These are phyloP conservation scores for Tanacetum coccineum DNA, from an alignment of 129 eudicot species.

Conservation along the genomic window DNA sequence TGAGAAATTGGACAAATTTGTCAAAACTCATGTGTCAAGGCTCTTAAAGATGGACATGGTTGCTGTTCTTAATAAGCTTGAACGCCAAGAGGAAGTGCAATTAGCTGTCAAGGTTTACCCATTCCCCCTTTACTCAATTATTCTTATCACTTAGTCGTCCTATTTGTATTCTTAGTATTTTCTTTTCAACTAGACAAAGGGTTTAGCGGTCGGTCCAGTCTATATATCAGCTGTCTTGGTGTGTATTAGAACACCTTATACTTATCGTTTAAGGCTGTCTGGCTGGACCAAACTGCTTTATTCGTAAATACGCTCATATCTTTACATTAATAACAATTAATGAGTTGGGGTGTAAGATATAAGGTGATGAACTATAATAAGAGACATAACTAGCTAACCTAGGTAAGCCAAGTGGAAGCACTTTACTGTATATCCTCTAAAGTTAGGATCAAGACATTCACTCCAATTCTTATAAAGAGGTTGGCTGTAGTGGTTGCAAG, in stretches of 20 bases:
- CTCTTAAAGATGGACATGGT: constrained; percentile 85
- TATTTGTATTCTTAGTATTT: not conserved
- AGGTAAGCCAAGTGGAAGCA: not conserved
- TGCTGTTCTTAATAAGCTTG: constrained; percentile 78
- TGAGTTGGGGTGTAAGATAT: not conserved
- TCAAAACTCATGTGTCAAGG: constrained; percentile 76
- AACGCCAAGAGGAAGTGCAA: constrained; percentile 79
- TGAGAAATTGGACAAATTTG: constrained; percentile 58
- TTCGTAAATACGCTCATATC: not conserved
- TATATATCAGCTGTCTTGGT: not conserved
- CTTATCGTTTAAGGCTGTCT: not conserved
- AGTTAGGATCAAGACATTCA: not conserved
- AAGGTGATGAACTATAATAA: not conserved
- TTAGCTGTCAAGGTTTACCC: constrained; percentile 76
- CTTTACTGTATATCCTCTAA: not conserved
- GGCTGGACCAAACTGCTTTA: not conserved
- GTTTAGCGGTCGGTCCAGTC: not conserved
- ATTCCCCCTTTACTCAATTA: not conserved
- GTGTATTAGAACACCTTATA: not conserved
- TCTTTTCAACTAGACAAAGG: not conserved
- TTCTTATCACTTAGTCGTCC: not conserved
- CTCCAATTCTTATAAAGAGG: not conserved
- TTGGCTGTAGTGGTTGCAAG: too few species aligned
- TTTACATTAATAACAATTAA: not conserved
- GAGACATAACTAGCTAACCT: not conserved